Evolutionary conservation across 805 yeast genomes (phyloP), one percentile per base, ranked within the genome.

Genomic region (Blastobotrys parvus): DNA sequence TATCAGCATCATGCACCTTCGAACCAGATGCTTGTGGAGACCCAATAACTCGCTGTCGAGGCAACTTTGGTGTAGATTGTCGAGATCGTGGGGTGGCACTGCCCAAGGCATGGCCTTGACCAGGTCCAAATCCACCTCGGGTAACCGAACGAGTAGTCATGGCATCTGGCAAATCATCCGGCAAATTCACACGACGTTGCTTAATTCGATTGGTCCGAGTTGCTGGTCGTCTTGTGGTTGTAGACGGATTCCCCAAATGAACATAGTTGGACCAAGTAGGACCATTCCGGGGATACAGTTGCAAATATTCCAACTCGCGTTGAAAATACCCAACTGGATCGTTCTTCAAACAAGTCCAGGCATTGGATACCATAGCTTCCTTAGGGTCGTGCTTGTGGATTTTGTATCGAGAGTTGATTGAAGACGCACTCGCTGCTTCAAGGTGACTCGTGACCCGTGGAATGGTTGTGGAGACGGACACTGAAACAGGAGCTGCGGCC

Each of bases 41-140:
- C 33, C 67, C 53, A 68, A 72, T 74, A 76, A 51, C 81, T 74
- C 67, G 84, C 82, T 65, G 78, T 80, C 61, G 92, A 88, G 60
- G 78, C 78, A 25, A 33, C 10, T 34, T 38, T 2, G 56, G 56
- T 3, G 56, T 51, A 13, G 51, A 38, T 8, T 49, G 40, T 15
- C 54, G 46, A 8, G 44, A 33, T 22, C 18, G 16, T n/a, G 30
- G 27, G 20, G 19, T 16, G 11, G 31, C 29, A n/a, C 30, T 16
- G n/a, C 25, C 38, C 4, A 16, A 11, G 11, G 38, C 22, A 18
- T 8, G 15, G 16, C 11, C 19, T 11, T 20, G 8, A 3, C 31
- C 29, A 13, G 16, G 29, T 8, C 10, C 11, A 25, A 11, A 8
- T 8, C 29, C 29, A 25, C 29, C 29, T 11, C 29, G 7, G 7